Evolutionary conservation across 257 asterid genomes (phyloP).

Genomic region (Dorcoceras hygrometricum): DNA sequence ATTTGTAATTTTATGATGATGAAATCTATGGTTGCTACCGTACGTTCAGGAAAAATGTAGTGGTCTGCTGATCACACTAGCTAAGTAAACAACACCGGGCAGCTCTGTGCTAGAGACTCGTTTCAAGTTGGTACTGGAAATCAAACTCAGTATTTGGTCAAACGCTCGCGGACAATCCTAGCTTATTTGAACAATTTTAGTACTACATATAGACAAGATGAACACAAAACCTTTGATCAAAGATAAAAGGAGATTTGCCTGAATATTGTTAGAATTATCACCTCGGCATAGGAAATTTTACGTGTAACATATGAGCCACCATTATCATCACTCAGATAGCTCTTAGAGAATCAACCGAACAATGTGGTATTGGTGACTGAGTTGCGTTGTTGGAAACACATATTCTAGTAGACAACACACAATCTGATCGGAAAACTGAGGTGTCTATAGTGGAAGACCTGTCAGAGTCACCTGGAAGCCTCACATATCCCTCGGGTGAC

Average conservation of each 20-base stretch:
- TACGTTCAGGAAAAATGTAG: too few species aligned
- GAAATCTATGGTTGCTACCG: too few species aligned
- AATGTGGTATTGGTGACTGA: slow-evolving; percentile 33
- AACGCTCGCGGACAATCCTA: too few species aligned
- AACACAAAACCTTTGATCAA: background rate
- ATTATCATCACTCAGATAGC: slow-evolving; percentile 34
- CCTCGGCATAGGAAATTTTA: slow-evolving; percentile 13
- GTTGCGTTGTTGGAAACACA: slow-evolving; percentile 24
- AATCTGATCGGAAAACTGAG: slow-evolving; percentile 44
- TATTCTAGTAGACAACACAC: slow-evolving; percentile 33
- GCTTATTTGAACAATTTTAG: too few species aligned
- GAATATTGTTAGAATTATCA: slow-evolving; percentile 11
- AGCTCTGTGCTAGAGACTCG: too few species aligned
- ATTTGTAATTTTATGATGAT: too few species aligned
- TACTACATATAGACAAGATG: background rate
- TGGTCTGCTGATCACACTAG: too few species aligned
- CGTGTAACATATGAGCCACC: background rate
- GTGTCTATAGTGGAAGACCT: slow-evolving; percentile 44
- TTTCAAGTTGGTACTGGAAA: too few species aligned
- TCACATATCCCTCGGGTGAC: slow-evolving; percentile 46
- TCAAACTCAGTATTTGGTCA: too few species aligned
- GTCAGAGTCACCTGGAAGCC: slow-evolving; percentile 79
- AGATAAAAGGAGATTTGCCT: background rate
- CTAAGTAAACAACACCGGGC: too few species aligned
- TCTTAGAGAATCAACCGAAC: slow-evolving; percentile 32